Evolutionary conservation across 306 rosid genomes (phyloP).

Genomic region (Vigna radiata): DNA sequence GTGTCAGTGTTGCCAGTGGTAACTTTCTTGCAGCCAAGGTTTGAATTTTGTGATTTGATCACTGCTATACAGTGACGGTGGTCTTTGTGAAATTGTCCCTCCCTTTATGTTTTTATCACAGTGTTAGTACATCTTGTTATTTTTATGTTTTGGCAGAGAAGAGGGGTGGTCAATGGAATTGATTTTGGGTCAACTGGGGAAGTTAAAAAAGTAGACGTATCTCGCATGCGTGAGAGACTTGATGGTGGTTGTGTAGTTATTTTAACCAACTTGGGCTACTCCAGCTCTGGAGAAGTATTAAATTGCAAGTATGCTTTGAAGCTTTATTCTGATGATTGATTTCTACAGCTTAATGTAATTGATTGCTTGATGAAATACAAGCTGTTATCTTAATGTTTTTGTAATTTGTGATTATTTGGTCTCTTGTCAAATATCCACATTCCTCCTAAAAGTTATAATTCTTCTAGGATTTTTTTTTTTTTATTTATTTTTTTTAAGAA

Average conservation of each 20-base stretch:
- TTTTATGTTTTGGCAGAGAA: conserved; percentile 67
- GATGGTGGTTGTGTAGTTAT: conserved; percentile 92
- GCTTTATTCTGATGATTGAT: conserved; percentile 39
- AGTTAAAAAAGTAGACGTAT: conserved; percentile 83
- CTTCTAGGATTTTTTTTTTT: not conserved
- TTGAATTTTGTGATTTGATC: conserved; percentile 42
- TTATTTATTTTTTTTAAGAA: not conserved
- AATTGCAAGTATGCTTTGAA: conserved; percentile 93
- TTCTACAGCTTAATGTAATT: conserved; percentile 12
- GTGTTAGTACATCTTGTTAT: conserved; percentile 33
- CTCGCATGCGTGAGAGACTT: conserved; percentile 94
- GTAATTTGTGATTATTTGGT: conserved; percentile 12
- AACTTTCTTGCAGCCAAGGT: conserved; percentile 98
- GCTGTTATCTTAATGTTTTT: not conserved
- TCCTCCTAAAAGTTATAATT: not conserved
- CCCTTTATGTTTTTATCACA: conserved; percentile 33
- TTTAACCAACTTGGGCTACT: conserved; percentile 94
- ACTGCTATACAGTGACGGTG: conserved; percentile 26
- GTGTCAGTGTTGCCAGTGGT: conserved; percentile 96
- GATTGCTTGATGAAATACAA: conserved; percentile 20
- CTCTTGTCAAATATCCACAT: not conserved
- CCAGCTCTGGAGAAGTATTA: conserved; percentile 95
- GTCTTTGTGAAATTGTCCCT: conserved; percentile 36
- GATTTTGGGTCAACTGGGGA: conserved; percentile 99
- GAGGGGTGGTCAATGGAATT: conserved; percentile 87